Base-by-base conservation (phyloP, 495 filamentous ascomycete genomes). In the Talaromyces nanjingensis region DNA sequence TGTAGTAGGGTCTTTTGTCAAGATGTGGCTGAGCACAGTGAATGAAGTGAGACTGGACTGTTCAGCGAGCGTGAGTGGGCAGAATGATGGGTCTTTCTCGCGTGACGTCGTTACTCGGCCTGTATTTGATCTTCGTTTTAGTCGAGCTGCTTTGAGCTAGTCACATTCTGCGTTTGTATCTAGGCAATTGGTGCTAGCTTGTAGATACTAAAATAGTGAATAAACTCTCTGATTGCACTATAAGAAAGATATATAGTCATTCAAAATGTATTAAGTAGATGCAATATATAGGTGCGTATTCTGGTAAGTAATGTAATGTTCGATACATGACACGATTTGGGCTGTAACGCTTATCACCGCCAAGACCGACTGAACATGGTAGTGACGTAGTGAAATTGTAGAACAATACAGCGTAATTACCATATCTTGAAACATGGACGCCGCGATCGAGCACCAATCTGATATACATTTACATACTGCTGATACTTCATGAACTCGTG, bases 61-160 rank as follows among this genome's bases (percentile, higher is more conserved):
- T 42, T 3, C 37, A 42, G 37, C 37, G 37, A 33, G 14, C 7
- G 16, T 29, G 25, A 60, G 57, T 24, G 57, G 57, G 27, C 20
- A 60, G 57, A 11, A 25, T 60, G 31, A 29, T 22, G 57, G 57
- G 57, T 45, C 33, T 59, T 72, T 72, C 72, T 73, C 71, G 72
- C 73, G 77, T 79, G 77, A 79, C 77, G 77, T 79, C 75, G 76
- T 76, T 73, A 69, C 68, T 45, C 37, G 58, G 29, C 16, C 29
- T 60, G 33, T 54, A 25, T 54, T 22, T 25, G 18, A 54, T 22
- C 49, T 54, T 54, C 22, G 24, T 29, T 56, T 31, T 25, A 16
- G 22, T n/a, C 37, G 37, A 16, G 57, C 29, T 39, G 29, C 57
- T 59, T 59, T 37, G 22, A 56, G 18, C 27, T 18, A 56, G 22